Evolutionary conservation across 2,329 filamentous ascomycete species (phyloP).

Genomic region (Tolypocladium sp.): DNA sequence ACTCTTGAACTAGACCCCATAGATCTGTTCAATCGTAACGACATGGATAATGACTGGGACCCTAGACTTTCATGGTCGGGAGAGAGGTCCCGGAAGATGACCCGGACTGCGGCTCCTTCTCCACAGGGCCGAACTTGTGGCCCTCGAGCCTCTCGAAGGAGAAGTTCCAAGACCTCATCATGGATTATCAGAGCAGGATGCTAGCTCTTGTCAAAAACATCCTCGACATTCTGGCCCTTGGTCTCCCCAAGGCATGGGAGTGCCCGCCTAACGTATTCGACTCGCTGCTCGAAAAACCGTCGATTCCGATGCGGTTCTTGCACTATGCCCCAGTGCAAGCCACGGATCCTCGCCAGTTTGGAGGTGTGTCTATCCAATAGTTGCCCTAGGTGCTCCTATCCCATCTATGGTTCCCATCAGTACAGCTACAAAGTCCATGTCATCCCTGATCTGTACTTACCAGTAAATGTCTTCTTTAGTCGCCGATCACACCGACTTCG

Average conservation of each 20-base stretch:
- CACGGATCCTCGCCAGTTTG: conserved; percentile 14
- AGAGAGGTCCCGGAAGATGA: not conserved
- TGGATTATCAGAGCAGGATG: not conserved
- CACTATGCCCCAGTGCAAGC: conserved; percentile 15
- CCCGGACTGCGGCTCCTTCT: conserved; percentile 1
- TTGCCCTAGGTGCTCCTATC: too few species aligned
- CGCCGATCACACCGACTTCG: conserved; percentile 20
- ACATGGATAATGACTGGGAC: too few species aligned
- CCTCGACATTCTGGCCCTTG: not conserved
- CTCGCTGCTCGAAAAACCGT: not conserved
- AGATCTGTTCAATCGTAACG: too few species aligned
- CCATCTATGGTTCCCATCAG: too few species aligned
- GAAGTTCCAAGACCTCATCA: not conserved
- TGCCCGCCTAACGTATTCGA: not conserved
- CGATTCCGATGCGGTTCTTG: conserved; percentile 11
- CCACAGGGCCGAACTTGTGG: conserved; percentile 2
- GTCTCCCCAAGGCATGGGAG: not conserved
- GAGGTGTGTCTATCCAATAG: conserved; percentile 1
- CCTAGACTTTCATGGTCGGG: conserved; percentile 3
- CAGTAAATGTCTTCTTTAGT: conserved; percentile 4
- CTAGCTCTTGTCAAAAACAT: not conserved
- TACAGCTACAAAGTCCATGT: too few species aligned
- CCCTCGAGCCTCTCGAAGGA: not conserved
- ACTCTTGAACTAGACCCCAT: too few species aligned
- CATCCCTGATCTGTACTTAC: not conserved